These are phyloP conservation scores for Umbelopsis isabellina DNA, from an alignment of 192 early-diverging fungal species.

Conservation along the genomic window DNA sequence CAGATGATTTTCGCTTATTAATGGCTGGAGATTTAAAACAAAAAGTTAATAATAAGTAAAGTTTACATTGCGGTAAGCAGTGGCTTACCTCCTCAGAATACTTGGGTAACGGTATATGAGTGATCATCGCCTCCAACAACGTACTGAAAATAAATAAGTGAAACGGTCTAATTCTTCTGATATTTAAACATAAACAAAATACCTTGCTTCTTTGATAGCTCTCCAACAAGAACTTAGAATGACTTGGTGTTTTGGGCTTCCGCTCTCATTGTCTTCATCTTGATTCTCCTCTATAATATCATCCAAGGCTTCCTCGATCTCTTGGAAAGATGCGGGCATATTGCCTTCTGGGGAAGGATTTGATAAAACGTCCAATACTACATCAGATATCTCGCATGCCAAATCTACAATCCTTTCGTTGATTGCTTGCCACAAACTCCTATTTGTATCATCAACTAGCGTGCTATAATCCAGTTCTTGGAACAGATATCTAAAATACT, in stretches of 20 bases:
- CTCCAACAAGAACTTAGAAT: constrained; percentile 92
- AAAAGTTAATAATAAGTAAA: background rate
- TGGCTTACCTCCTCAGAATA: constrained; percentile 19
- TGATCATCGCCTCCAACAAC: constrained; percentile 53
- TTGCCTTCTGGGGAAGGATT: constrained; percentile 90
- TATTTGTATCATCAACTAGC: constrained; percentile 44
- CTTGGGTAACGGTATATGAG: constrained; percentile 42
- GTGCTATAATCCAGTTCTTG: constrained; percentile 61
- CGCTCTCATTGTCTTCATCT: constrained; percentile 41
- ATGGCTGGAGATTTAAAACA: background rate
- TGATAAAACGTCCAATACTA: constrained; percentile 72
- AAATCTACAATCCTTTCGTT: constrained; percentile 49
- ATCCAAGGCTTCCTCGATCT: constrained; percentile 64
- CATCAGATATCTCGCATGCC: constrained; percentile 57
- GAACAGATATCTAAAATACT: constrained; percentile 52
- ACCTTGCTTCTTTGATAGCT: constrained; percentile 85
- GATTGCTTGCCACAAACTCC: constrained; percentile 53
- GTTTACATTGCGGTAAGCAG: background rate
- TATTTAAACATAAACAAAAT: background rate
- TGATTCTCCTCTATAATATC: constrained; percentile 48
- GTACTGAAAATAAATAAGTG: constrained; percentile 32
- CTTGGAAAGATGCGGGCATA: constrained; percentile 76
- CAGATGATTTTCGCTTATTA: constrained; percentile 21
- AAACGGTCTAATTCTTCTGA: background rate
- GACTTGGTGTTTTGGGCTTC: constrained; percentile 76